Base-by-base conservation (phyloP, 1,139 yeast species). In the Wickerhamiella pararugosa region DNA sequence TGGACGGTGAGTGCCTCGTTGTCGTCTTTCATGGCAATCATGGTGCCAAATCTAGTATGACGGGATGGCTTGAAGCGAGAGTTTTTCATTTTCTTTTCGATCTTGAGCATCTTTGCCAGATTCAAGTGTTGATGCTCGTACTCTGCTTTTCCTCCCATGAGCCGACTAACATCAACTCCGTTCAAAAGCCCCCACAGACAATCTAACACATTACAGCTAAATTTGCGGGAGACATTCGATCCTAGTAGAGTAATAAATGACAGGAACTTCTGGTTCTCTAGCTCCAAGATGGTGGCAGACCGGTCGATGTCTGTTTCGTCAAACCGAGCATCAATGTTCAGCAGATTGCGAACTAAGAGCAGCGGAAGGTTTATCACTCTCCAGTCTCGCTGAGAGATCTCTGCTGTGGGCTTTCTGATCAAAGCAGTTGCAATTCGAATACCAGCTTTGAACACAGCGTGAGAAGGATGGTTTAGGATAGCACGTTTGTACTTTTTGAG, bases 1-100 rank as follows among this genome's bases (percentile, higher is more conserved):
- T 94, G 75, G 0, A 84, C 74, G 10, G 83, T 74, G 27, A 82
- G 15, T 32, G 40, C 73, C 9, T 70, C 66, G 27, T 75, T 70
- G 47, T 77, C 74, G 29, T 86, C 67, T 10, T 47, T 42, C 41
- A 51, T 34, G 1, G 94, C 78, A 7, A 86, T 60, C 50, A 87
- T 65, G 0, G 97, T 77, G 1, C 98, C 98, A 63, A 90, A 90
- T 36, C 94, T 69, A 4, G 93, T 90, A 56, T 90, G 98, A 42
- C 98, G 70, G 0, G 48, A 39, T 2, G 54, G 49, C 87, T 72
- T 11, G 70, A 66, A 34, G 73, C 43, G 48, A 15, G 62, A 59
- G 39, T 64, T 67, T 48, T 72, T 75, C 48, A 76, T 60, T 34
- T 66, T 66, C 30, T 67, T 65, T 56, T 84, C 96, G 41, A 70